Evolutionary conservation across 2,329 filamentous ascomycete genomes (phyloP).

Genomic region (Sordariomycetes sp.): DNA sequence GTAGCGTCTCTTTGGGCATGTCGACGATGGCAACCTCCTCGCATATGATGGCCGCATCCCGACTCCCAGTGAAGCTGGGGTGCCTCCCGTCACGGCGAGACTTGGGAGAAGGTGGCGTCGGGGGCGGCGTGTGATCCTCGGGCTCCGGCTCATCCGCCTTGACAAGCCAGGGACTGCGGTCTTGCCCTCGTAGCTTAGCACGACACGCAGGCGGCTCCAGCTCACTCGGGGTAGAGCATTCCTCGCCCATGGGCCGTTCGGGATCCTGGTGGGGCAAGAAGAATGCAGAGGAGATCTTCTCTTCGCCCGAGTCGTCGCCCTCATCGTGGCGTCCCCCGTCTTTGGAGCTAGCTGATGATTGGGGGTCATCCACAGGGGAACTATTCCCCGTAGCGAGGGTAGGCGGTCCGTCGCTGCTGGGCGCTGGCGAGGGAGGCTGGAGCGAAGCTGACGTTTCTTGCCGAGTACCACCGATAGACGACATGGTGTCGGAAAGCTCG

Average conservation of each 20-base stretch:
- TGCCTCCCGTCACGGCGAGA: constrained; percentile 1
- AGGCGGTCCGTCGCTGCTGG: constrained; percentile 17
- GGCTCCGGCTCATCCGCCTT: constrained; percentile 41
- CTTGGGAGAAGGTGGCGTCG: constrained; percentile 5
- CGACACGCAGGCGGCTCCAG: neutral
- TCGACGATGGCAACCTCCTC: neutral
- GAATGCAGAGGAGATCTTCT: constrained; percentile 78
- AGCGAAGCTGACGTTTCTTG: constrained; percentile 1
- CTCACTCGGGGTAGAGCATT: neutral
- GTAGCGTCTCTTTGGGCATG: neutral
- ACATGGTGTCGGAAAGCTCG: neutral
- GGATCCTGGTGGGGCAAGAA: constrained; percentile 66
- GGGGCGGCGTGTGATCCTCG: constrained; percentile 14
- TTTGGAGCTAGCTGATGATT: constrained; percentile 27
- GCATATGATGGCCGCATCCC: neutral
- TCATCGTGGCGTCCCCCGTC: constrained; percentile 26
- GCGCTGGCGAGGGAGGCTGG: constrained; percentile 1
- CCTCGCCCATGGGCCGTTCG: constrained; percentile 15
- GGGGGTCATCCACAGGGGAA: constrained; percentile 15
- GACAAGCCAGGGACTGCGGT: constrained; percentile 43
- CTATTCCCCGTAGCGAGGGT: neutral
- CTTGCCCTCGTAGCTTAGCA: constrained; percentile 14
- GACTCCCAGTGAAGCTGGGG: neutral
- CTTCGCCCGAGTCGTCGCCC: constrained; percentile 58
- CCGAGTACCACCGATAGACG: neutral